Evolutionary conservation across 139 green algal species (phyloP), one percentile per base, ranked within the genome.

Genomic region (Haematococcus sp.): DNA sequence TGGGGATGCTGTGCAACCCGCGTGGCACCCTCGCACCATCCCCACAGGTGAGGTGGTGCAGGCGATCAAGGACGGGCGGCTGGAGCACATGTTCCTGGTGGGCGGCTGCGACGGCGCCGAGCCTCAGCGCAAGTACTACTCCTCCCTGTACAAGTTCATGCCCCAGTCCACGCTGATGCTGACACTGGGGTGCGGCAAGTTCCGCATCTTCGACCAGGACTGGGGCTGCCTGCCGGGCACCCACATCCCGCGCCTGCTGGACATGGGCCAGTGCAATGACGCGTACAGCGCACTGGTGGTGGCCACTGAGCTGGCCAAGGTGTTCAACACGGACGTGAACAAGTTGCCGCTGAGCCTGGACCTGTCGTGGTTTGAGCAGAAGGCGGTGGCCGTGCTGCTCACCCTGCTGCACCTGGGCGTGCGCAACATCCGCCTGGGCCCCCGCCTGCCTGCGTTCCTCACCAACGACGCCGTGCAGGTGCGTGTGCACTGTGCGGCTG

Each of bases 301-400:
- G 44, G 89, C 89, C 19, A 86, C 59, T 16, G 78, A 86, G 67
- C 84, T 94, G 31, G 86, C 89, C 70, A 81, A 92, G 70, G 88
- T 76, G 7, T 84, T 93, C 51, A 75, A 79, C 58, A 90, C 79
- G 11, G 87, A 90, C 72, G 75, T 94, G 46, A 94, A 94, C 79
- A 68, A 43, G 28, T 85, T 94, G 81, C 89, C 89, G 1, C 80
- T 94, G 28, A 87, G 77, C 17, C 73, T 94, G 46, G 80, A 93
- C 76, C 67, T 93, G 27, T 87, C 76, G 0, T 92, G 87, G 87
- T 88, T 94, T 73, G 88, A 94, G 87, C 89, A 94, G 81, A 94
- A 93, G 80, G 89, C 89, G 5, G 87, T 94, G 32, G 87, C 88
- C 4, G 80, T 94, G 55, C 77, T 94, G 76, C 82, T 92, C 1